Evolutionary conservation across 1,284 basidiomycete species (phyloP).

Genomic region (Puccinia polysora): DNA sequence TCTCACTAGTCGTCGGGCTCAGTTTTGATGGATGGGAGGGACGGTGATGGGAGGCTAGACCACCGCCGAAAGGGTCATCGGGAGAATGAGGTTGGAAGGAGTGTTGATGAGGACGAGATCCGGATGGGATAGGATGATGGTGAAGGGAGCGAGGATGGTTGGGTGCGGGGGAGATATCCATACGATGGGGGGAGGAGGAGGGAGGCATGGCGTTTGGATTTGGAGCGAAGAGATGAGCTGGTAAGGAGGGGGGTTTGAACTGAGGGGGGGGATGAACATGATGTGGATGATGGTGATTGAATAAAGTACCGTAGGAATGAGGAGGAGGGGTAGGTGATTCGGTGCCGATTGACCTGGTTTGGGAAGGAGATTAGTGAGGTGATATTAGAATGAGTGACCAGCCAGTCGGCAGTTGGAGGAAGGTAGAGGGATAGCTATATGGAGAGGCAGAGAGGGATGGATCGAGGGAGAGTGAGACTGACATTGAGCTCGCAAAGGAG

Average conservation of each 20-base stretch:
- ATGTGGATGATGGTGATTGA: constrained; percentile 1
- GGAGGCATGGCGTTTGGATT: constrained; percentile 35
- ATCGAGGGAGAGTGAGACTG: not conserved
- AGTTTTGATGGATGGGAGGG: not conserved
- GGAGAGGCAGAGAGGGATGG: no score
- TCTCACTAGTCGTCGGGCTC: constrained; percentile 22
- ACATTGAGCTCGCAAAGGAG: constrained; percentile 42
- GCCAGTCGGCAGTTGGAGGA: not conserved
- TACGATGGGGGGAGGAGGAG: constrained; percentile 33
- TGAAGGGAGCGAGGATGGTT: not conserved
- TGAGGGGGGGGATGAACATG: not conserved
- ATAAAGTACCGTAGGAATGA: constrained; percentile 21
- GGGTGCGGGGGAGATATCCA: constrained; percentile 37
- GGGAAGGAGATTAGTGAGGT: not conserved
- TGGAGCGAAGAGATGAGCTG: constrained; percentile 35
- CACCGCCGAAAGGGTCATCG: constrained; percentile 21
- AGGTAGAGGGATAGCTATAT: no score
- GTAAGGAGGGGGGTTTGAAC: constrained; percentile 8
- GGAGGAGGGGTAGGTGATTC: constrained; percentile 38
- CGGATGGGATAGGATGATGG: not conserved
- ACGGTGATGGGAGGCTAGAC: not conserved
- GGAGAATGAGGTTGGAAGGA: not conserved
- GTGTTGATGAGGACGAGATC: not conserved
- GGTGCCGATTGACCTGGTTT: constrained; percentile 34
- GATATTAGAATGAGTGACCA: not conserved